Evolutionary conservation across 495 filamentous ascomycete genomes (phyloP).

Genomic region (Rostrohypoxylon terebratum): DNA sequence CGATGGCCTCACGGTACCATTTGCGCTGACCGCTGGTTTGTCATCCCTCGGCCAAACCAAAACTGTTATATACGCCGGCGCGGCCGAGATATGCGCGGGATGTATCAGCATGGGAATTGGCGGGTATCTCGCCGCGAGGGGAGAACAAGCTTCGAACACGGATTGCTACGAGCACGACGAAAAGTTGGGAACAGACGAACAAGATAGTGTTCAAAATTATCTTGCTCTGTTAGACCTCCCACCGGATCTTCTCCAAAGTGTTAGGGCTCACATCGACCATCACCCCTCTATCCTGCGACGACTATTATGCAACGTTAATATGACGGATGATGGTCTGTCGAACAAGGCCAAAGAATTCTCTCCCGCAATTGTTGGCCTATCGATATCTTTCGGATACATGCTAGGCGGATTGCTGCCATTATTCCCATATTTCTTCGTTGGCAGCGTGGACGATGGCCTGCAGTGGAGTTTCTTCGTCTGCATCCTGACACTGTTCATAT

Average conservation of each 20-base stretch:
- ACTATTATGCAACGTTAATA: constrained; percentile 13
- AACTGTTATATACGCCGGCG: constrained; percentile 75
- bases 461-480: constrained; percentile 77
- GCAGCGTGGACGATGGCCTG: constrained; percentile 70
- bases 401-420: constrained; percentile 78
- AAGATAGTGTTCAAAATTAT: constrained; percentile 40
- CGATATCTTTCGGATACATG: constrained; percentile 77
- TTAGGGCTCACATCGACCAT: constrained; percentile 72
- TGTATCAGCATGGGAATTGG: constrained; percentile 78
- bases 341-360: constrained; percentile 31
- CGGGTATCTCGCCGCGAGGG: constrained; percentile 76
- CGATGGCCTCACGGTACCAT: constrained; percentile 74
- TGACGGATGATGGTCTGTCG: constrained; percentile 12
- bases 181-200: constrained; percentile 18
- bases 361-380: constrained; percentile 56
- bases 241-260: constrained; percentile 73
- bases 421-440: constrained; percentile 80
- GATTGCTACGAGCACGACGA: background rate
- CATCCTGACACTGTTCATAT: constrained; percentile 74
- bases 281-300: constrained; percentile 67
- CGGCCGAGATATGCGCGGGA: constrained; percentile 75
- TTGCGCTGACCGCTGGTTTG: constrained; percentile 72
- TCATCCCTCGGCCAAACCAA: constrained; percentile 70
- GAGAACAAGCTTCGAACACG: constrained; percentile 61
- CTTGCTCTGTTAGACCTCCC: constrained; percentile 65